Conservation (phyloP, 2,329 filamentous ascomycete genomes). For the Leptographium flavum region DNA sequence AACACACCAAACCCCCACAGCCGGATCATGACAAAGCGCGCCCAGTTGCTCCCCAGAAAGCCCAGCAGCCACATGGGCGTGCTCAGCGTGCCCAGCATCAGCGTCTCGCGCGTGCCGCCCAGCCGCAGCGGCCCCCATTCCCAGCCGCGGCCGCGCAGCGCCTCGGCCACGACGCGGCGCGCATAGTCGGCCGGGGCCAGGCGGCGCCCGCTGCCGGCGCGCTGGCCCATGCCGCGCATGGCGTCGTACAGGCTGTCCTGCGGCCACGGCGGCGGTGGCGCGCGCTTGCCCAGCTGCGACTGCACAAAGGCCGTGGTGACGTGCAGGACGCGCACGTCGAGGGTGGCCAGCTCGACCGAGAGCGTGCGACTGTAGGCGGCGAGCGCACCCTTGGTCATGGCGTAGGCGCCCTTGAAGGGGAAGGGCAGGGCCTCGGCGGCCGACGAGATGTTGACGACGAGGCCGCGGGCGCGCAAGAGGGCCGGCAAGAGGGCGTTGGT, state of each 20-base stretch:
- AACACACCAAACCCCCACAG: constrained; percentile 9
- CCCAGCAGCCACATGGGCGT: constrained; percentile 10
- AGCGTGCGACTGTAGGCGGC: constrained; percentile 36
- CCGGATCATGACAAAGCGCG: constrained; percentile 7
- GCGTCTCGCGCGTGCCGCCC: constrained; percentile 9
- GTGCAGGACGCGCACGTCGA: constrained; percentile 39
- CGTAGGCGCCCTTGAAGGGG: constrained; percentile 36
- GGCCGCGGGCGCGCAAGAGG: constrained; percentile 32
- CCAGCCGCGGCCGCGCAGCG: constrained; percentile 7
- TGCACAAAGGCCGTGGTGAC: constrained; percentile 30
- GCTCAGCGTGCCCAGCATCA: constrained; percentile 9
- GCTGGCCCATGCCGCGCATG: constrained; percentile 17
- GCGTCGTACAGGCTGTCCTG: constrained; percentile 29
- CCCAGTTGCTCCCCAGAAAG: constrained; percentile 9
- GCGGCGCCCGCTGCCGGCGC: constrained; percentile 12
- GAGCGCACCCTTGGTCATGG: constrained; percentile 39
- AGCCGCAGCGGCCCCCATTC: constrained; percentile 8
- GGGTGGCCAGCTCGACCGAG: constrained; percentile 36
- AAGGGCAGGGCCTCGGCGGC: constrained; percentile 34
- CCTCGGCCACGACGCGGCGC: constrained; percentile 5
- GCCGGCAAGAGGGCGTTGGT: constrained; percentile 32
- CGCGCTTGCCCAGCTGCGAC: constrained; percentile 33
- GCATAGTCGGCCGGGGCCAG: constrained; percentile 16
- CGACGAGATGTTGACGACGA: constrained; percentile 42
- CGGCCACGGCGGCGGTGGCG: constrained; percentile 28